phyloP scores from a whole-genome alignment of 2,329 filamentous ascomycete genomes.

The Alternaria conjuncta region DNA sequence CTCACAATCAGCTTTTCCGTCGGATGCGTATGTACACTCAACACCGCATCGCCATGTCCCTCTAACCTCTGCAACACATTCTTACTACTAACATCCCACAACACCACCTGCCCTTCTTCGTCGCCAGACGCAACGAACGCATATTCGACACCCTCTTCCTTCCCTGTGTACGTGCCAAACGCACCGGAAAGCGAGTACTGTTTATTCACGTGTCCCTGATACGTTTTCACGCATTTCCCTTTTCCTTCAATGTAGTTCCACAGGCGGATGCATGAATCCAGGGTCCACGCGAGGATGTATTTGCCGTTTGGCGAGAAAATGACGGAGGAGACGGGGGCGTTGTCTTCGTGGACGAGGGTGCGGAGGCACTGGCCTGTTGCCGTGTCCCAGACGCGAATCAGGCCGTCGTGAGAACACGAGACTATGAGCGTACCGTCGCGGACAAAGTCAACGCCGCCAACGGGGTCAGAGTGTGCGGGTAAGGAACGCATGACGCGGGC shows the following conservation, averaged over 20 bases:
- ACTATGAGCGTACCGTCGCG: constrained; percentile 90
- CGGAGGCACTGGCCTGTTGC: constrained; percentile 92
- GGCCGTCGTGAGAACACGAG: constrained; percentile 87
- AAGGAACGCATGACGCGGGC: constrained; percentile 87
- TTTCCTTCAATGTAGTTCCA: constrained; percentile 96
- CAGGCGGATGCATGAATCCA: constrained; percentile 86
- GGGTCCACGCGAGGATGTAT: constrained; percentile 87
- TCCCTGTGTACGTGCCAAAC: constrained; percentile 71
- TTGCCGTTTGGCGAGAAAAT: constrained; percentile 94
- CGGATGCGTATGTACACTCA: constrained; percentile 66
- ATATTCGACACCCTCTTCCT: constrained; percentile 22
- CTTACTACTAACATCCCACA: constrained; percentile 92
- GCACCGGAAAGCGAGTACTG: constrained; percentile 84
- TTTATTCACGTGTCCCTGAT: constrained; percentile 87
- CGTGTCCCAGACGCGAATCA: constrained; percentile 86
- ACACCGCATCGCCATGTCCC: constrained; percentile 63
- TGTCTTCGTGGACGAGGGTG: constrained; percentile 95
- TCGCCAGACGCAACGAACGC: constrained; percentile 82
- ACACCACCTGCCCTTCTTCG: constrained; percentile 82
- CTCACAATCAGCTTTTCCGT: constrained; percentile 64
- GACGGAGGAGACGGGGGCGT: constrained; percentile 85
- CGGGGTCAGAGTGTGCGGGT: constrained; percentile 93
- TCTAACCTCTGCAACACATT: constrained; percentile 73
- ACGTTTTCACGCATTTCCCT: constrained; percentile 92
- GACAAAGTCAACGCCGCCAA: constrained; percentile 91